Conservation (phyloP, 1,284 basidiomycete genomes). For the Trichosporon asahii region DNA sequence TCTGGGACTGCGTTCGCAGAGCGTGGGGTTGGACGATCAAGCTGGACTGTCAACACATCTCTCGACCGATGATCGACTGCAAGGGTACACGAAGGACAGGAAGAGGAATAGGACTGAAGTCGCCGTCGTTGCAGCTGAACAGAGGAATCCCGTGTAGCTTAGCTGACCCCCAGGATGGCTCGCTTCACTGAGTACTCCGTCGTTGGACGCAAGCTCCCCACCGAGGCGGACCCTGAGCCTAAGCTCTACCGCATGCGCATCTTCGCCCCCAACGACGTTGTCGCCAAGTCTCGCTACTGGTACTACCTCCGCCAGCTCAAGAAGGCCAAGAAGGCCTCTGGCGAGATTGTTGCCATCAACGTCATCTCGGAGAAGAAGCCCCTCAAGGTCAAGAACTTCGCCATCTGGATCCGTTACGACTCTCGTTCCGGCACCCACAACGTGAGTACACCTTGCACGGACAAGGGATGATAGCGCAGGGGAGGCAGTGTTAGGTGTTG, state of each 20-base stretch:
- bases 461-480: neutral
- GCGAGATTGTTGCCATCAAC: slow-evolving; percentile 98
- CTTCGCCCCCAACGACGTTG: slow-evolving; percentile 95
- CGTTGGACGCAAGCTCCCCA: slow-evolving; percentile 95
- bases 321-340: slow-evolving; percentile 99
- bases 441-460: slow-evolving; percentile 39
- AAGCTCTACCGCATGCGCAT: slow-evolving; percentile 94
- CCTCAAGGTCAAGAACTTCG: slow-evolving; percentile 99
- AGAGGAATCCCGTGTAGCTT: neutral
- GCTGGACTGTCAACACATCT: neutral
- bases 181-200: slow-evolving; percentile 83
- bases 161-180: slow-evolving; percentile 48
- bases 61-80: neutral
- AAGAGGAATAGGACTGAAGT: neutral
- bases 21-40: neutral
- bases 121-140: neutral
- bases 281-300: slow-evolving; percentile 99
- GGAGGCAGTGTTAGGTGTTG: neutral
- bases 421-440: slow-evolving; percentile 97
- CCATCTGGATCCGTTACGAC: slow-evolving; percentile 99
- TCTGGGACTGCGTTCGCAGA: neutral
- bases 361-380: slow-evolving; percentile 96
- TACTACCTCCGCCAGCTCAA: slow-evolving; percentile 98
- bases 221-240: slow-evolving; percentile 85
- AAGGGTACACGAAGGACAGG: neutral